Conservation (phyloP, 1,139 yeast species). For the Ogataea hybrid region DNA sequence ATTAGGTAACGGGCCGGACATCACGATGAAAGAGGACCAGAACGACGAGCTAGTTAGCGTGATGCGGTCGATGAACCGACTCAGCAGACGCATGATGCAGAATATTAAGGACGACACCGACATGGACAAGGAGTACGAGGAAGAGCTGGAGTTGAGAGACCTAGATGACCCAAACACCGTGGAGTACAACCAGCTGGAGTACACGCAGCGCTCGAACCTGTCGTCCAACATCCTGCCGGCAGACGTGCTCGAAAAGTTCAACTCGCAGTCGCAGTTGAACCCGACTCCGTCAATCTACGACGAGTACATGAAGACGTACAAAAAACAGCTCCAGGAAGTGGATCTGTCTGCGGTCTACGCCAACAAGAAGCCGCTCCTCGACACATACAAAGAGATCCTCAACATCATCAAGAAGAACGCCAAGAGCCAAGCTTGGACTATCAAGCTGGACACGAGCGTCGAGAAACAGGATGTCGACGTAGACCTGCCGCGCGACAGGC, state of each 20-base stretch:
- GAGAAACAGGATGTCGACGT: constrained; percentile 26
- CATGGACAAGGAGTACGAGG: constrained; percentile 34
- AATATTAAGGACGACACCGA: constrained; percentile 34
- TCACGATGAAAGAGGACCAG: constrained; percentile 74
- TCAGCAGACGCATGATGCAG: constrained; percentile 78
- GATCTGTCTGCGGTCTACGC: constrained; percentile 43
- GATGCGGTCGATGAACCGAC: constrained; percentile 82
- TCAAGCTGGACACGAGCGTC: constrained; percentile 18
- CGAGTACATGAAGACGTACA: constrained; percentile 30
- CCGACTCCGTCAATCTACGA: constrained; percentile 27
- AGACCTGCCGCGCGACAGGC: constrained; percentile 19
- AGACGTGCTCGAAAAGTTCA: constrained; percentile 19
- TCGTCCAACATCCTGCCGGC: constrained; percentile 29
- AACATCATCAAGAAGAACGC: constrained; percentile 55
- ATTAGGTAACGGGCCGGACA: constrained; percentile 80
- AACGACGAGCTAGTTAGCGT: constrained; percentile 70
- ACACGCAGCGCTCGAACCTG: constrained; percentile 37
- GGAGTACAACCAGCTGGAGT: constrained; percentile 57
- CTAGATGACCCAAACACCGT: constrained; percentile 49
- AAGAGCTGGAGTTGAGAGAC: constrained; percentile 61
- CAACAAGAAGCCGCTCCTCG: constrained; percentile 41
- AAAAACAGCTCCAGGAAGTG: constrained; percentile 33
- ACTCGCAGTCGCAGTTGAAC: constrained; percentile 27
- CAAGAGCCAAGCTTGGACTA: constrained; percentile 44
- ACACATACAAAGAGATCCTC: constrained; percentile 49